These are phyloP conservation scores for Dioszegia aurantiaca DNA, from an alignment of 768 basidiomycete genomes.

Conservation along the genomic window DNA sequence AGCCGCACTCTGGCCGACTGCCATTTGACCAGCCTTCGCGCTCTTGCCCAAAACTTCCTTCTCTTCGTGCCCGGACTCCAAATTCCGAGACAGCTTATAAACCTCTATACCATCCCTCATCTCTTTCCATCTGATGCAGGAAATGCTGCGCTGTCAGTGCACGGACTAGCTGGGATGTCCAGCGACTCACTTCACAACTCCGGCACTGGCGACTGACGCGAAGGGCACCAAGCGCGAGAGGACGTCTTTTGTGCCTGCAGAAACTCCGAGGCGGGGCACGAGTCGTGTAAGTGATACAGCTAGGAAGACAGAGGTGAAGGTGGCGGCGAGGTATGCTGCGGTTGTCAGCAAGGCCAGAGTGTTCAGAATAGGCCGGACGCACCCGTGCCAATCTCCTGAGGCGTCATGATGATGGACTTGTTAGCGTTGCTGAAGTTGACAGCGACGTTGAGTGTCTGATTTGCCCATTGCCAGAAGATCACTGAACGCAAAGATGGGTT, in stretches of 20 bases:
- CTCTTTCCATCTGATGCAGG: slow-evolving; percentile 55
- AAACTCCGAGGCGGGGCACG: slow-evolving; percentile 49
- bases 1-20: slow-evolving; percentile 54
- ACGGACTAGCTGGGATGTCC: neutral
- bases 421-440: slow-evolving; percentile 55
- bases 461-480: slow-evolving; percentile 52
- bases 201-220: slow-evolving; percentile 54
- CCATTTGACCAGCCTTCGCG: slow-evolving; percentile 51
- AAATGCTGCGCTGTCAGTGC: slow-evolving; percentile 35
- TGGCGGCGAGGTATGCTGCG: slow-evolving; percentile 54
- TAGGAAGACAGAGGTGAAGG: slow-evolving; percentile 52
- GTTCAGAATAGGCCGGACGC: slow-evolving; percentile 1
- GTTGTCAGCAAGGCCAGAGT: neutral
- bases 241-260: slow-evolving; percentile 37
- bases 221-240: slow-evolving; percentile 51
- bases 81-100: slow-evolving; percentile 39
- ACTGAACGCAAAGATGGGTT: slow-evolving; percentile 48
- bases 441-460: slow-evolving; percentile 54
- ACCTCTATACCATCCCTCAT: slow-evolving; percentile 53
- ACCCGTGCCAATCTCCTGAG: slow-evolving; percentile 52
- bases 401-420: slow-evolving; percentile 53
- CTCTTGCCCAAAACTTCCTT: slow-evolving; percentile 52
- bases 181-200: slow-evolving; percentile 53
- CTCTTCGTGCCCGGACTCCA: slow-evolving; percentile 33
- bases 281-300: slow-evolving; percentile 53